Conservation (phyloP, 2,329 filamentous ascomycete species). For the Juglanconis oblonga region DNA sequence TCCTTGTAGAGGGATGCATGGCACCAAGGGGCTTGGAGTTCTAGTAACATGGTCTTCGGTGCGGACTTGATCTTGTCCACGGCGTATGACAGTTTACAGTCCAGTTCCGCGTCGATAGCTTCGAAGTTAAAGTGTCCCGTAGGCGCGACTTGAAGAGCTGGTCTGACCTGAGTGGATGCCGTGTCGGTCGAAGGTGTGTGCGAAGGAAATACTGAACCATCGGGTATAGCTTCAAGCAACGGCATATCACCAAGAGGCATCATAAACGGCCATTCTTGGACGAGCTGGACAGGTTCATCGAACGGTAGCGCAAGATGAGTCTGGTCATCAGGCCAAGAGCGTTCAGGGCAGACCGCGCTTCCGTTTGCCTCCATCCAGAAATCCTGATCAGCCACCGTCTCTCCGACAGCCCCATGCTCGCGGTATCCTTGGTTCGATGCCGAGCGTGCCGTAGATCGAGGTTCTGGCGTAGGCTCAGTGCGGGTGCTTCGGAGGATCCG, state of each 20-base stretch:
- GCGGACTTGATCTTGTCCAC: slow-evolving; percentile 52
- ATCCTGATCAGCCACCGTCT: background rate
- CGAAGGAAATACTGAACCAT: too few relatives aligned
- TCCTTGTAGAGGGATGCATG: slow-evolving; percentile 50
- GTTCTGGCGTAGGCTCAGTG: background rate
- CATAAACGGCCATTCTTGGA: background rate
- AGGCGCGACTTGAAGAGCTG: background rate
- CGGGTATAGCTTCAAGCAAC: background rate
- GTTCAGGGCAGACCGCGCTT: background rate
- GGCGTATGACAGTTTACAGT: slow-evolving; percentile 11
- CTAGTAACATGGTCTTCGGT: slow-evolving; percentile 43
- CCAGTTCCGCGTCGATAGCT: slow-evolving; percentile 1
- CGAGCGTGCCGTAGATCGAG: background rate
- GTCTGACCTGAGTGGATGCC: background rate
- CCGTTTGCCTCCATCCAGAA: background rate
- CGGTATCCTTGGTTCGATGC: background rate
- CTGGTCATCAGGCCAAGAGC: background rate
- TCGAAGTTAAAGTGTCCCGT: slow-evolving; percentile 1
- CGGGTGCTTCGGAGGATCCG: background rate
- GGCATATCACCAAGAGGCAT: background rate
- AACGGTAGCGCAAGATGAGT: background rate
- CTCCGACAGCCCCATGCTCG: background rate
- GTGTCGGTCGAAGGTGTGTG: background rate
- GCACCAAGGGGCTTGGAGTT: slow-evolving; percentile 51
- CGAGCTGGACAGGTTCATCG: background rate